phyloP scores from a whole-genome alignment of 2,329 filamentous ascomycete species.

The Stylonectria norvegica region DNA sequence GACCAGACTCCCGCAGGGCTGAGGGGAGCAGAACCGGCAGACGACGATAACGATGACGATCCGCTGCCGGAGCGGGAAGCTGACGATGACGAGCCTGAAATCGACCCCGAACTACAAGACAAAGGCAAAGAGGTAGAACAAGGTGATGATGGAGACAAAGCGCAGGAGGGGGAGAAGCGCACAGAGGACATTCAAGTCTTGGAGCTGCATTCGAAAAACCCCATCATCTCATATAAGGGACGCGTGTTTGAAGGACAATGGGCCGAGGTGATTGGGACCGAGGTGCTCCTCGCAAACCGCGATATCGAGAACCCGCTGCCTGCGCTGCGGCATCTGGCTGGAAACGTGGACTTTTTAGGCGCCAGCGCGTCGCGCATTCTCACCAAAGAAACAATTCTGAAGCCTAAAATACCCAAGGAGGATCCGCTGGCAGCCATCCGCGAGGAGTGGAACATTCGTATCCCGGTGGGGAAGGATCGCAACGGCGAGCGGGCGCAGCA shows the following conservation, averaged over 20 bases:
- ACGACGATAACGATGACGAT: slow-evolving; percentile 24
- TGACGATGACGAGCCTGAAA: slow-evolving; percentile 28
- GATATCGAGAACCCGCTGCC: slow-evolving; percentile 48
- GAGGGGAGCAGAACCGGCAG: slow-evolving; percentile 13
- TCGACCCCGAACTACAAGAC: slow-evolving; percentile 21
- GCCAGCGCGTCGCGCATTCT: slow-evolving; percentile 67
- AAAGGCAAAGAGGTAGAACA: slow-evolving; percentile 17
- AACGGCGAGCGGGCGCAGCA: slow-evolving; percentile 47
- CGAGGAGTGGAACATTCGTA: slow-evolving; percentile 41
- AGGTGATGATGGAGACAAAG: slow-evolving; percentile 11
- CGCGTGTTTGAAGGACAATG: slow-evolving; percentile 77
- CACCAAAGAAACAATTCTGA: slow-evolving; percentile 61
- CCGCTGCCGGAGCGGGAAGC: slow-evolving; percentile 34
- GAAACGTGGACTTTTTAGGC: slow-evolving; percentile 68
- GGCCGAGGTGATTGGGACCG: slow-evolving; percentile 80
- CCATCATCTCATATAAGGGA: slow-evolving; percentile 75
- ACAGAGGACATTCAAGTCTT: slow-evolving; percentile 66
- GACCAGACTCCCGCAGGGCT: slow-evolving; percentile 27
- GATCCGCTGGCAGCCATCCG: slow-evolving; percentile 39
- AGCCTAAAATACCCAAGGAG: slow-evolving; percentile 39
- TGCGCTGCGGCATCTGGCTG: slow-evolving; percentile 47
- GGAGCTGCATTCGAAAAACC: slow-evolving; percentile 73
- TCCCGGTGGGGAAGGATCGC: slow-evolving; percentile 44
- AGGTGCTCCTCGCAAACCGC: slow-evolving; percentile 65
- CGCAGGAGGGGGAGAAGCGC: slow-evolving; percentile 8